phyloP scores from a whole-genome alignment of 768 basidiomycete genomes.

The Lentinula sp. region DNA sequence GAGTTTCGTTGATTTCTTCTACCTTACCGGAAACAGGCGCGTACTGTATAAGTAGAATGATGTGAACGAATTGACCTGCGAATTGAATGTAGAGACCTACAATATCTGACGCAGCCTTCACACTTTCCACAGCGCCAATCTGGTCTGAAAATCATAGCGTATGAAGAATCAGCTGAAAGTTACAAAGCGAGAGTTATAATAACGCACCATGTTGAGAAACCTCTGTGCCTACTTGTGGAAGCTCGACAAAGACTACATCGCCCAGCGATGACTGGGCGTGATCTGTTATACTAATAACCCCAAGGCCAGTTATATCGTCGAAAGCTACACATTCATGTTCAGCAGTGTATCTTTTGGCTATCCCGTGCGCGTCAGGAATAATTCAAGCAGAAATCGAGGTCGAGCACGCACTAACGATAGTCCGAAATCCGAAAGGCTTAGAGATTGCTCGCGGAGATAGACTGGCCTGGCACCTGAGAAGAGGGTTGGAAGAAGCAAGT shows the following conservation, averaged over 20 bases:
- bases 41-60: constrained; percentile 43
- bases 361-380: background rate
- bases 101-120: constrained; percentile 95
- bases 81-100: constrained; percentile 31
- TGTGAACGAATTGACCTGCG: constrained; percentile 7
- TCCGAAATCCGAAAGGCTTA: constrained; percentile 29
- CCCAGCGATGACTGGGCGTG: constrained; percentile 90
- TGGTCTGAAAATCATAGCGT: constrained; percentile 39
- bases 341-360: constrained; percentile 74
- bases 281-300: constrained; percentile 81
- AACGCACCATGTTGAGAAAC: constrained; percentile 71
- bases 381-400: background rate
- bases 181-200: background rate
- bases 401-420: constrained; percentile 52
- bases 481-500: constrained; percentile 11
- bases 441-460: constrained; percentile 4
- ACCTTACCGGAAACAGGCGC: constrained; percentile 88
- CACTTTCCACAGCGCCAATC: constrained; percentile 92
- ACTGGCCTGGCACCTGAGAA: constrained; percentile 1
- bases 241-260: constrained; percentile 96
- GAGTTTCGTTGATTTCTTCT: constrained; percentile 67
- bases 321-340: constrained; percentile 86
- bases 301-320: constrained; percentile 72
- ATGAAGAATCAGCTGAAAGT: background rate
- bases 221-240: constrained; percentile 58